These are phyloP conservation scores for Colletotrichum navitas DNA, from an alignment of 2,329 filamentous ascomycete species.

Conservation along the genomic window DNA sequence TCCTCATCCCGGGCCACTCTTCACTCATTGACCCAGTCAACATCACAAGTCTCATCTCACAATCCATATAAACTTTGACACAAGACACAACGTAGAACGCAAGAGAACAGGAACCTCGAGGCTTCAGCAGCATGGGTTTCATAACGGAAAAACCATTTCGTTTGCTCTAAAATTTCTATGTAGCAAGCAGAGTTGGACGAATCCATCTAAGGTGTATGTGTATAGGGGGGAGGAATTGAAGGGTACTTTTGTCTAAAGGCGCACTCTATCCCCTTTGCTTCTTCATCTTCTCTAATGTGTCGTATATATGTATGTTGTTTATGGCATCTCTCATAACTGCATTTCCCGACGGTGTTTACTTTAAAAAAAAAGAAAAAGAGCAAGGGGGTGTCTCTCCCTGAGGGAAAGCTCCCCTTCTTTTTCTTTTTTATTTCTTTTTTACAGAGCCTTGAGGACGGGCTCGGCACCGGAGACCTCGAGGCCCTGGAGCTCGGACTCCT, in stretches of 20 bases:
- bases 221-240: neutral
- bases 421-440: slow-evolving; percentile 5
- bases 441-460: slow-evolving; percentile 67
- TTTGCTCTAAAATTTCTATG: slow-evolving; percentile 31
- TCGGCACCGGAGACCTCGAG: slow-evolving; percentile 66
- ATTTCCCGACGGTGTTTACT: neutral
- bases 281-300: neutral
- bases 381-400: too few relatives aligned
- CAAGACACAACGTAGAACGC: too few relatives aligned
- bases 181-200: neutral
- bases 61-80: too few relatives aligned
- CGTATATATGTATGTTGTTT: neutral
- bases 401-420: too few relatives aligned
- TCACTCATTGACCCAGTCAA: too few relatives aligned
- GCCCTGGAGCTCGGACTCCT: slow-evolving; percentile 68
- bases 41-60: too few relatives aligned
- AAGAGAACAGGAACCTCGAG: too few relatives aligned
- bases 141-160: neutral
- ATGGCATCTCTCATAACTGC: slow-evolving; percentile 12
- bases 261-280: slow-evolving; percentile 6
- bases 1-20: too few relatives aligned
- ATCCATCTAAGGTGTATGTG: neutral
- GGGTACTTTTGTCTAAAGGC: slow-evolving; percentile 19
- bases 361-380: neutral
- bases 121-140: too few relatives aligned